Percentiles rank a stretch among this genome's conserved stretches.
Evolutionary conservation across 129 eudicot genomes (phyloP).

Genomic region (Helianthus annuus): DNA sequence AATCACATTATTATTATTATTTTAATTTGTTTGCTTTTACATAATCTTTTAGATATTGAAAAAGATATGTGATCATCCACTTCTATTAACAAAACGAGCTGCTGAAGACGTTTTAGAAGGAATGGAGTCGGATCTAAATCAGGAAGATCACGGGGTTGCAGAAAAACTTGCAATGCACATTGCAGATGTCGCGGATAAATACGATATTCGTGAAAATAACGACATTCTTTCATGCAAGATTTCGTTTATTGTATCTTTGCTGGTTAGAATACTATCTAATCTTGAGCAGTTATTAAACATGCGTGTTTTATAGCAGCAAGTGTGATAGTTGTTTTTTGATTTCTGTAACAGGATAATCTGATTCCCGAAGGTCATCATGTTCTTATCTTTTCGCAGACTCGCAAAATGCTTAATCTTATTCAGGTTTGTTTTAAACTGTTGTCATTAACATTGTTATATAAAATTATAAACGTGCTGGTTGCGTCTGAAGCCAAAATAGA

Average conservation of each 20-base stretch:
- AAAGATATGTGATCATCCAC: constrained; percentile 98
- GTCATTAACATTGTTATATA: not conserved
- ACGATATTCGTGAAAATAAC: constrained; percentile 56
- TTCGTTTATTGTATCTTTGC: constrained; percentile 67
- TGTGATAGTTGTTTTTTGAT: constrained; percentile 14
- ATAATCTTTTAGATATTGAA: constrained; percentile 62
- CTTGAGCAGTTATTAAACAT: not conserved
- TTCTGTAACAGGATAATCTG: constrained; percentile 56
- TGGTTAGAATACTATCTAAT: constrained; percentile 49
- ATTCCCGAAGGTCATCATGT: constrained; percentile 82
- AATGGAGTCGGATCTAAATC: constrained; percentile 69
- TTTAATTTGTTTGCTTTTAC: constrained; percentile 8
- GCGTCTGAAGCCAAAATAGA: not conserved
- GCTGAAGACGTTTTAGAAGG: constrained; percentile 97
- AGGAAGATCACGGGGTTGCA: constrained; percentile 73
- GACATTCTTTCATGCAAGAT: constrained; percentile 85
- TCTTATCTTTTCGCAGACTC: constrained; percentile 94
- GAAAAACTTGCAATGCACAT: constrained; percentile 87
- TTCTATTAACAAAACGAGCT: constrained; percentile 86
- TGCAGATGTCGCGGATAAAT: constrained; percentile 65
- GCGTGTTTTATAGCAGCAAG: not conserved
- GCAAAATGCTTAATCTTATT: constrained; percentile 91
- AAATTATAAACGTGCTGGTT: not conserved
- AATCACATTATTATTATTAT: not conserved
- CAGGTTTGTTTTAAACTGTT: constrained; percentile 48